These are phyloP conservation scores for Trichoderma simmonsii DNA, from an alignment of 2,329 filamentous ascomycete genomes.

Conservation along the genomic window DNA sequence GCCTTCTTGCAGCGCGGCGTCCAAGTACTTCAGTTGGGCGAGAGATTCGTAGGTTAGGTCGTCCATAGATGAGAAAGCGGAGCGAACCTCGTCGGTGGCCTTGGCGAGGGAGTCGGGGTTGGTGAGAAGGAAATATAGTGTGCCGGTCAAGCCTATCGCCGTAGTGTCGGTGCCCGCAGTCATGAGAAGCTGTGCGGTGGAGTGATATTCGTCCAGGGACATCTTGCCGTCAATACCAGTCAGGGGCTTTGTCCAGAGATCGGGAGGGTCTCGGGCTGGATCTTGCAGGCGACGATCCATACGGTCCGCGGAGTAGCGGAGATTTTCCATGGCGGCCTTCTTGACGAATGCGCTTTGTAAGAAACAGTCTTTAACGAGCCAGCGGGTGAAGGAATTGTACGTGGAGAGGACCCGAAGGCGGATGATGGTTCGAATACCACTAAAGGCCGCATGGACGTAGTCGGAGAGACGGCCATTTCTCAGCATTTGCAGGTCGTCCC, in stretches of 20 bases:
- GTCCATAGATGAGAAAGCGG: slow-evolving; percentile 32
- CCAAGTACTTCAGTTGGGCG: slow-evolving; percentile 36
- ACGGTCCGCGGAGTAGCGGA: neutral
- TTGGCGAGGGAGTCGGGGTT: slow-evolving; percentile 24
- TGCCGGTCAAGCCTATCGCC: slow-evolving; percentile 19
- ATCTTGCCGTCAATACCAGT: neutral
- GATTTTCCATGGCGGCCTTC: neutral
- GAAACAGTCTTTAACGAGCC: neutral
- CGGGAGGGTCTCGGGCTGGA: neutral
- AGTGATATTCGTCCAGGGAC: neutral
- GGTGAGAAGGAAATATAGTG: slow-evolving; percentile 29
- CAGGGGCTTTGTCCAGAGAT: neutral
- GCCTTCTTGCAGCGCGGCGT: slow-evolving; percentile 41
- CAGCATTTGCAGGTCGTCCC: neutral
- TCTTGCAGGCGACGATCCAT: neutral
- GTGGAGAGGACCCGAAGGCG: neutral
- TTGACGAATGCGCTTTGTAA: neutral
- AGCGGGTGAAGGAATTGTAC: neutral
- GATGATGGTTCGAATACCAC: neutral
- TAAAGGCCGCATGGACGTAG: neutral
- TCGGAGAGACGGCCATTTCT: neutral
- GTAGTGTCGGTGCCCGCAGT: neutral
- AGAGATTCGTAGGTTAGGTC: slow-evolving; percentile 39
- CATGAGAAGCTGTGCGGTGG: neutral
- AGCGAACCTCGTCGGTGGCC: slow-evolving; percentile 39